Evolutionary conservation across 2,329 filamentous ascomycete genomes (phyloP).

Genomic region (Aspergillus pseudoglaucus): DNA sequence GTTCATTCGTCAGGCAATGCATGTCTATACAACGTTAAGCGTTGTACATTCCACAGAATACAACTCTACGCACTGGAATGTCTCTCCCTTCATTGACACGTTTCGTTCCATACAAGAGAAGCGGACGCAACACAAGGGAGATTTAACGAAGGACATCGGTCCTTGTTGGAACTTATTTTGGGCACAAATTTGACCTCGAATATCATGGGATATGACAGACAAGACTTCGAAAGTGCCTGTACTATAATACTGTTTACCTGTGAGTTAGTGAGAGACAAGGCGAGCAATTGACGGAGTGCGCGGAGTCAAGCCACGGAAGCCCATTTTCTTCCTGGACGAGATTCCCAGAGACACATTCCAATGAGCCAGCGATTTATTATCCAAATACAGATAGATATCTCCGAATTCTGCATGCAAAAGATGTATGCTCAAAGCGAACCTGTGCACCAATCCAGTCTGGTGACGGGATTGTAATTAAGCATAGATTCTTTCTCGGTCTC

Average conservation of each 20-base stretch:
- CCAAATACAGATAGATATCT: background rate
- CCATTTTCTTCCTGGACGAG: background rate
- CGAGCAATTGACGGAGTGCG: background rate
- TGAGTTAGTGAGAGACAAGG: background rate
- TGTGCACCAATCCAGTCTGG: conserved; percentile 27
- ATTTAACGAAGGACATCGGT: conserved; percentile 18
- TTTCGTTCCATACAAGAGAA: conserved; percentile 28
- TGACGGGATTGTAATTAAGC: conserved; percentile 40
- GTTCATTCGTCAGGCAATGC: no score
- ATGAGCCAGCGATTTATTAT: no score
- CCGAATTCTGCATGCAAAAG: background rate
- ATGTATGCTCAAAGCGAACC: conserved; percentile 44
- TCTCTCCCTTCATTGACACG: conserved; percentile 42
- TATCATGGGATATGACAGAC: conserved; percentile 35
- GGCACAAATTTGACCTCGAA: conserved; percentile 43
- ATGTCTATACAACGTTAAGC: background rate
- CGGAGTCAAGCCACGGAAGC: background rate
- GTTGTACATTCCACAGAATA: background rate
- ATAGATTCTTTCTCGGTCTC: conserved; percentile 37
- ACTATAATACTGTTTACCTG: background rate
- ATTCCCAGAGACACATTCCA: no score
- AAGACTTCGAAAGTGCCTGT: conserved; percentile 41
- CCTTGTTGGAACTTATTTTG: conserved; percentile 25
- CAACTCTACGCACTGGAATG: conserved; percentile 19
- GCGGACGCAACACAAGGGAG: conserved; percentile 41